Percentiles rank a stretch among this genome's conserved stretches.
phyloP scores from a whole-genome alignment of 306 rosid species.

The Coriaria nepalensis region DNA sequence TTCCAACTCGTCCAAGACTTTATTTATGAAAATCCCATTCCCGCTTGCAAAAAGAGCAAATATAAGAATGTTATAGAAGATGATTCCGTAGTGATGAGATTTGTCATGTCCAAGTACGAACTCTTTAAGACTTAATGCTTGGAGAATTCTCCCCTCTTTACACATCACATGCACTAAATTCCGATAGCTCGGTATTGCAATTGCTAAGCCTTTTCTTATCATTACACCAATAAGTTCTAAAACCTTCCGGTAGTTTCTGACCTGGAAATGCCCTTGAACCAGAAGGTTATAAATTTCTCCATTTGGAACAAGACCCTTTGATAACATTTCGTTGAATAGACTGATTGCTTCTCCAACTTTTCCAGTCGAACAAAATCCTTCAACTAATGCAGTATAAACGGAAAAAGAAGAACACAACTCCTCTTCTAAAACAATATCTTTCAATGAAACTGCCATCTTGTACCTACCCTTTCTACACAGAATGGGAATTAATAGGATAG shows the following conservation, averaged over 20 bases:
- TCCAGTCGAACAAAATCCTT: constrained; percentile 39
- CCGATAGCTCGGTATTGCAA: constrained; percentile 45
- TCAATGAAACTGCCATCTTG: constrained; percentile 42
- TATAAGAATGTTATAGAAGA: constrained; percentile 55
- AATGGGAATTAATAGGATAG: constrained; percentile 37
- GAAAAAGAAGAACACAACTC: constrained; percentile 21
- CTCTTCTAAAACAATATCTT: constrained; percentile 35
- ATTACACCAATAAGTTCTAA: constrained; percentile 48
- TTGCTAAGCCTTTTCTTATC: constrained; percentile 29
- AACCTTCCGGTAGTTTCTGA: constrained; percentile 31
- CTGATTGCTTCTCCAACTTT: constrained; percentile 35
- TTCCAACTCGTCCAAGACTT: constrained; percentile 40
- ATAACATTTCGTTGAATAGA: constrained; percentile 35
- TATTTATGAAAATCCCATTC: constrained; percentile 26
- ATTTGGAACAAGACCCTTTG: constrained; percentile 31
- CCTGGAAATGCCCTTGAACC: constrained; percentile 48
- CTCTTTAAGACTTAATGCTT: constrained; percentile 42
- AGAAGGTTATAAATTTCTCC: constrained; percentile 37
- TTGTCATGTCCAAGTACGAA: constrained; percentile 41
- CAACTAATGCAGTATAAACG: constrained; percentile 31
- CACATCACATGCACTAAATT: constrained; percentile 39
- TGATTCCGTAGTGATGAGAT: constrained; percentile 14
- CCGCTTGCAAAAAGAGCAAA: constrained; percentile 48
- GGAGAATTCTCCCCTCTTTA: constrained; percentile 28
- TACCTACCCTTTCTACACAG: constrained; percentile 43